Conservation (phyloP, 1,284 basidiomycete genomes). For the Cryptococcus wingfieldii region DNA sequence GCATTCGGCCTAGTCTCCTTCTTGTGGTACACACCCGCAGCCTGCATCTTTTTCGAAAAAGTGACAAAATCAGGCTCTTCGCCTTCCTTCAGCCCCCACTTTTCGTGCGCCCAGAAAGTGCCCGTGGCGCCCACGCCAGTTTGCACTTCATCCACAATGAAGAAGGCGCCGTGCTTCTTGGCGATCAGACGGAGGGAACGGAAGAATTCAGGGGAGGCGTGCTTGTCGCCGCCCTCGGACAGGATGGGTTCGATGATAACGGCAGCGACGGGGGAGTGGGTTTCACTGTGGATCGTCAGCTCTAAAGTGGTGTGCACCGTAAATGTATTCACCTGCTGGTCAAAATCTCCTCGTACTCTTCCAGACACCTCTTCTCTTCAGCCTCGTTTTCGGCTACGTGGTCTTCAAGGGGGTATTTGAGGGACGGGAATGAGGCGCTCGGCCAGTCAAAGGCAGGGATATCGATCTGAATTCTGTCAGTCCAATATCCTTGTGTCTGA, state of each 20-base stretch:
- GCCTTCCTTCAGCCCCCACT: constrained; percentile 51
- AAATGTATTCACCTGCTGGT: constrained; percentile 25
- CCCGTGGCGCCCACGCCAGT: constrained; percentile 57
- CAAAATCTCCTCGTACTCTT: constrained; percentile 41
- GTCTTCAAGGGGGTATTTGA: constrained; percentile 55
- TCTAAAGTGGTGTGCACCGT: not conserved
- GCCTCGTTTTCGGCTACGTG: constrained; percentile 52
- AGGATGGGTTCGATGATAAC: constrained; percentile 57
- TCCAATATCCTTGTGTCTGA: constrained; percentile 13
- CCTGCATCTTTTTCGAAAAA: constrained; percentile 56
- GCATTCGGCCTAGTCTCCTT: constrained; percentile 51
- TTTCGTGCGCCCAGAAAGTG: constrained; percentile 57
- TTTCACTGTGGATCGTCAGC: constrained; percentile 35
- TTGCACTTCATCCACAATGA: constrained; percentile 56
- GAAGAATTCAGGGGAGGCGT: constrained; percentile 55
- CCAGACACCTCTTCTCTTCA: constrained; percentile 42
- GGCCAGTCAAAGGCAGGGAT: constrained; percentile 59
- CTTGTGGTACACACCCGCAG: constrained; percentile 53
- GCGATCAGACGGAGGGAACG: constrained; percentile 51
- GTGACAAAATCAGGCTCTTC: constrained; percentile 55
- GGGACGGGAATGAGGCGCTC: constrained; percentile 52
- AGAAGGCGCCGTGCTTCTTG: constrained; percentile 52
- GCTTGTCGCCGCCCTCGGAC: constrained; percentile 57
- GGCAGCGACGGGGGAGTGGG: constrained; percentile 52
- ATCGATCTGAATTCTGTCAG: constrained; percentile 45